Conservation (phyloP, 805 yeast genomes). For the Yamadazyma kitorensis region DNA sequence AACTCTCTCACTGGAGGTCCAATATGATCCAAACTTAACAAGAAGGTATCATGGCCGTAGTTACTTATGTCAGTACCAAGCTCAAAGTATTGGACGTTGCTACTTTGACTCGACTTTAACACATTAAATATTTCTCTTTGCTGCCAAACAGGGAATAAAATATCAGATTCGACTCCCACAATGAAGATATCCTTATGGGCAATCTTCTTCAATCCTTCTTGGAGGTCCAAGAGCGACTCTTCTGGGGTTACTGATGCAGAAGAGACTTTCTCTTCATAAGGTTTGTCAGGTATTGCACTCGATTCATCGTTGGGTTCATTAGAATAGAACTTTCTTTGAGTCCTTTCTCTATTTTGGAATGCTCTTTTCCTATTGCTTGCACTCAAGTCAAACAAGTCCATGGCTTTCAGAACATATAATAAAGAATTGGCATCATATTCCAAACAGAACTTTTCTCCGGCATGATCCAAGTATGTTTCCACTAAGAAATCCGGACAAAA, state of each 20-base stretch:
- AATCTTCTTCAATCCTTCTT: constrained; percentile 61
- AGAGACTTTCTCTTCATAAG: constrained; percentile 53
- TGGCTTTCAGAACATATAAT: constrained; percentile 84
- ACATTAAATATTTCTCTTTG: constrained; percentile 75
- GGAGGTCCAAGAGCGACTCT: constrained; percentile 59
- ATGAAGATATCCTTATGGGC: constrained; percentile 67
- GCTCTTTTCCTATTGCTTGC: constrained; percentile 45
- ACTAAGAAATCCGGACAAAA: constrained; percentile 90
- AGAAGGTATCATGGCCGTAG: constrained; percentile 90
- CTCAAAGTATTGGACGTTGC: constrained; percentile 58
- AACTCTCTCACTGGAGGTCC: constrained; percentile 74
- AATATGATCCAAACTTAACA: constrained; percentile 73
- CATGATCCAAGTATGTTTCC: constrained; percentile 91
- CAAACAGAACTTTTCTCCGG: constrained; percentile 88
- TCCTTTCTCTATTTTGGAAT: constrained; percentile 32
- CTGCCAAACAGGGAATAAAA: constrained; percentile 92
- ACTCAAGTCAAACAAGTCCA: constrained; percentile 90
- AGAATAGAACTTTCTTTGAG: constrained; percentile 24
- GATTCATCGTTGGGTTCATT: constrained; percentile 8
- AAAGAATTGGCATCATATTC: constrained; percentile 91
- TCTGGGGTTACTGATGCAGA: constrained; percentile 47
- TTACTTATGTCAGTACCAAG: constrained; percentile 72
- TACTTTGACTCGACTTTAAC: constrained; percentile 34
- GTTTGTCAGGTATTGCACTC: constrained; percentile 44
- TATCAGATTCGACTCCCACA: constrained; percentile 91